Evolutionary conservation across 352 stramenopile species (phyloP).

Genomic region (Globisporangium camurandrum): DNA sequence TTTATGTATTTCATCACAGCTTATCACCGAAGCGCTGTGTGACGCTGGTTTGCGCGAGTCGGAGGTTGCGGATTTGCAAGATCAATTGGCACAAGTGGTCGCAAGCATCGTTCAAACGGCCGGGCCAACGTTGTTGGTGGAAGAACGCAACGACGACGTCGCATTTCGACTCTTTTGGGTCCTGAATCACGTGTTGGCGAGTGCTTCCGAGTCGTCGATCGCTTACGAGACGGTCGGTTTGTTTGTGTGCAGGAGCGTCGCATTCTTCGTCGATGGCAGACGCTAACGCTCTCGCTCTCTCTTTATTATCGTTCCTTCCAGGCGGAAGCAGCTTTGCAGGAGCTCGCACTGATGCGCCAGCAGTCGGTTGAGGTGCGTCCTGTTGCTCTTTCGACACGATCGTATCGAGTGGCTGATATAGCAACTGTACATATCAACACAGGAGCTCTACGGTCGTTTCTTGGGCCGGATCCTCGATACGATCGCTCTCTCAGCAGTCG

Average conservation of each 20-base stretch:
- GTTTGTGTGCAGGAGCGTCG: too few relatives aligned
- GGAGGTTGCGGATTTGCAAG: slow-evolving; percentile 61
- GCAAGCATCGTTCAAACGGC: slow-evolving; percentile 54
- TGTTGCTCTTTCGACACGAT: neutral
- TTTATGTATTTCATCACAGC: slow-evolving; percentile 10
- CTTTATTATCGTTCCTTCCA: too few relatives aligned
- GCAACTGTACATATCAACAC: neutral
- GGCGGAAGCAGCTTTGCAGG: slow-evolving; percentile 25
- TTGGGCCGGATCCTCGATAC: slow-evolving; percentile 42
- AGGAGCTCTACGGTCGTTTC: slow-evolving; percentile 55
- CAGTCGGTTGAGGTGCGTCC: slow-evolving; percentile 36
- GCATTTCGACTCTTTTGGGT: slow-evolving; percentile 79
- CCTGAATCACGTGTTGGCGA: slow-evolving; percentile 62
- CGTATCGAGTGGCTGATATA: neutral
- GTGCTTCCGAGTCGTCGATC: slow-evolving; percentile 35
- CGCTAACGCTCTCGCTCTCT: too few relatives aligned
- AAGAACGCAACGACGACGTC: slow-evolving; percentile 32
- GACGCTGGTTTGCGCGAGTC: slow-evolving; percentile 62
- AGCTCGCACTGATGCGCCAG: slow-evolving; percentile 23
- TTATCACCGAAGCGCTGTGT: slow-evolving; percentile 67
- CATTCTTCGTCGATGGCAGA: too few relatives aligned
- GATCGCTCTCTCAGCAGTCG: slow-evolving; percentile 41
- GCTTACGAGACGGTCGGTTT: slow-evolving; percentile 43
- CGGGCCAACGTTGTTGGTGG: slow-evolving; percentile 27
- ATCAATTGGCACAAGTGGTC: slow-evolving; percentile 55